Evolutionary conservation across 2,329 filamentous ascomycete species (phyloP), one percentile per base, ranked within the genome.

Genomic region (Alternaria tenuissima): DNA sequence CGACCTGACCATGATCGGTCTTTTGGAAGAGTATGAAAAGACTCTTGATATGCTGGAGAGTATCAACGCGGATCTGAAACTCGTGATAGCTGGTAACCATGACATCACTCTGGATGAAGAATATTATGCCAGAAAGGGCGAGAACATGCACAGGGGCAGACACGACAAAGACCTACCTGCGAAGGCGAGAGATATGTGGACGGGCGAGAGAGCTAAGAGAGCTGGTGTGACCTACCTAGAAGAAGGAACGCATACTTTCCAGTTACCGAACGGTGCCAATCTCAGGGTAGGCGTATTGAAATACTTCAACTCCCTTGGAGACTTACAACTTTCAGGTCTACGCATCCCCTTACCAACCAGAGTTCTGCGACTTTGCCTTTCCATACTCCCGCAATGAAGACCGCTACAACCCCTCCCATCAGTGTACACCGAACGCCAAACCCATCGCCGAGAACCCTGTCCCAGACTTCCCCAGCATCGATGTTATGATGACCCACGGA

Each of bases 11-110:
- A 82, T 81, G 71, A 75, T 81, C 36, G 85, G 86, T 5, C 75
- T 76, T 11, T 57, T 80, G 11, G 42, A 71, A 14, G 84, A 88
- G 67, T 85, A 87, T 66, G 68, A 80, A 30, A 61, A 67, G 11
- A 81, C 82, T 3, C 67, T 87, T 14, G 67, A 79, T 5, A 80
- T 86, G 75, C 78, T 89, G 7, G 73, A 76, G 12, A 66, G 67
- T 1, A 81, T 86, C 36, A 76, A 84, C 14, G 86, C 86, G 2
- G 81, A 83, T 8, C 72, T 89, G 5, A 89, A 89, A 67, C 78
- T 89, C 24, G 83, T 89, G 20, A 88, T 89, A 60, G 83, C 87
- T 0, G 87, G 87, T 0, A 89, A 89, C 68, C 87, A 89, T 74
- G 63, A 66, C 22, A 64, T 87, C 43, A 84, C 82, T 4, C 79